phyloP scores from a whole-genome alignment of 2,329 filamentous ascomycete genomes.

The Paraphoma sp. region DNA sequence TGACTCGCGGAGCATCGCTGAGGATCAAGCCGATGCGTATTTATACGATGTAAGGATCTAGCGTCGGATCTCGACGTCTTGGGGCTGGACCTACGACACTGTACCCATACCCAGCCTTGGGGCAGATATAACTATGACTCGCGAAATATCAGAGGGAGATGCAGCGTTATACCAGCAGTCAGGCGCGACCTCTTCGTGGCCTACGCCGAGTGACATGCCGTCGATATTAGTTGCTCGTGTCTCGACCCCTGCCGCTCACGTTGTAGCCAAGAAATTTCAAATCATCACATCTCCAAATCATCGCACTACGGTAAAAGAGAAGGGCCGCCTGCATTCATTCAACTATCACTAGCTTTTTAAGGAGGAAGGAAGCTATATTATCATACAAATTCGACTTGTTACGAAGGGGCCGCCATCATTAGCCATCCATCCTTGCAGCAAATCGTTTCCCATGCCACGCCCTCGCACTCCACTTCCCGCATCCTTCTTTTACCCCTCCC shows the following conservation, averaged over 20 bases:
- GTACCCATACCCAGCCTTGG: too few relatives aligned
- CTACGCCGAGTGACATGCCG: too few relatives aligned
- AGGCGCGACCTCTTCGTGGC: too few relatives aligned
- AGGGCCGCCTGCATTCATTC: conserved; percentile 33
- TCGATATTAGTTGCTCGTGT: too few relatives aligned
- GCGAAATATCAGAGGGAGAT: too few relatives aligned
- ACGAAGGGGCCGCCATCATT: conserved; percentile 37
- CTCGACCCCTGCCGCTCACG: too few relatives aligned
- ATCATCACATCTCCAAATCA: neutral
- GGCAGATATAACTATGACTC: too few relatives aligned
- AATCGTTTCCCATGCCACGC: conserved; percentile 3
- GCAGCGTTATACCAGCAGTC: too few relatives aligned
- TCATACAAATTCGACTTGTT: conserved; percentile 41
- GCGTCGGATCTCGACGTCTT: neutral
- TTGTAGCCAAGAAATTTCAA: neutral
- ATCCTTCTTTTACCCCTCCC: too few relatives aligned
- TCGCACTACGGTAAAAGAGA: conserved; percentile 10
- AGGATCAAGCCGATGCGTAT: neutral
- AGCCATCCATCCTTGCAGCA: conserved; percentile 18
- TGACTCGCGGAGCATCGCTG: conserved; percentile 15
- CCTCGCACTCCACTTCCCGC: neutral
- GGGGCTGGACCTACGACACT: neutral
- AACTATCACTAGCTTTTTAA: conserved; percentile 32
- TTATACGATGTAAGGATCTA: neutral
- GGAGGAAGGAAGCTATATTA: conserved; percentile 37